These are phyloP conservation scores for Cyberlindnera maritima DNA, from an alignment of 805 yeast genomes.

Conservation along the genomic window DNA sequence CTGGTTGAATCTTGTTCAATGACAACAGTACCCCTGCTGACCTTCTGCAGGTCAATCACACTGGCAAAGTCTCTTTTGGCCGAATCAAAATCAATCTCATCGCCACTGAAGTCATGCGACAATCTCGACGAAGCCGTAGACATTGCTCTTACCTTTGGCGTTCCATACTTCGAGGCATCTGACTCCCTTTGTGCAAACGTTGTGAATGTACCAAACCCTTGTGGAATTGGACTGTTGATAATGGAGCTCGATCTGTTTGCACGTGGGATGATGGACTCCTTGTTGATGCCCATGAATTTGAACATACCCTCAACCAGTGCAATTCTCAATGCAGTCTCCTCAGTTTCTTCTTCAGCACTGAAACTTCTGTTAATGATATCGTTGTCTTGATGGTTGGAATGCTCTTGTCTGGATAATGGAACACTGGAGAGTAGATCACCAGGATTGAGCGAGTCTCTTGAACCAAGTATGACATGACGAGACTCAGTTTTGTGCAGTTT, in stretches of 20 bases:
- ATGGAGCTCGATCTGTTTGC: conserved; percentile 21
- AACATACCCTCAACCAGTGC: conserved; percentile 74
- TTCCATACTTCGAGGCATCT: neutral
- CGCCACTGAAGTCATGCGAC: conserved; percentile 15
- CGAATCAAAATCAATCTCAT: conserved; percentile 41
- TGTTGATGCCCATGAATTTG: conserved; percentile 60
- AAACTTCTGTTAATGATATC: conserved; percentile 11
- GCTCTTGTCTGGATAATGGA: conserved; percentile 50
- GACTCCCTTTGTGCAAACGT: conserved; percentile 6
- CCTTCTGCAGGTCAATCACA: conserved; percentile 52
- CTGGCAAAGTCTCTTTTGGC: conserved; percentile 60
- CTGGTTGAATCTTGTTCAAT: conserved; percentile 63
- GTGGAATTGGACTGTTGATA: conserved; percentile 21
- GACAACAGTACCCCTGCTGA: conserved; percentile 51
- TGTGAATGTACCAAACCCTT: conserved; percentile 13
- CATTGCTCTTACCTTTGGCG: conserved; percentile 6
- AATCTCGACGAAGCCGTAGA: conserved; percentile 4
- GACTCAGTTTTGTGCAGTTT: conserved; percentile 28
- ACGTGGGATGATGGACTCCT: conserved; percentile 31
- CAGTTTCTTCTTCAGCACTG: conserved; percentile 53
- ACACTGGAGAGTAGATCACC: conserved; percentile 85
- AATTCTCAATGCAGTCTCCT: conserved; percentile 58
- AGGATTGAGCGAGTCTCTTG: conserved; percentile 64
- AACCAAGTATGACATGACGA: conserved; percentile 48
- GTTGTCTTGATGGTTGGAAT: neutral